Evolutionary conservation across 23 red algal genomes (phyloP).

Genomic region (Chondrus crispus): DNA sequence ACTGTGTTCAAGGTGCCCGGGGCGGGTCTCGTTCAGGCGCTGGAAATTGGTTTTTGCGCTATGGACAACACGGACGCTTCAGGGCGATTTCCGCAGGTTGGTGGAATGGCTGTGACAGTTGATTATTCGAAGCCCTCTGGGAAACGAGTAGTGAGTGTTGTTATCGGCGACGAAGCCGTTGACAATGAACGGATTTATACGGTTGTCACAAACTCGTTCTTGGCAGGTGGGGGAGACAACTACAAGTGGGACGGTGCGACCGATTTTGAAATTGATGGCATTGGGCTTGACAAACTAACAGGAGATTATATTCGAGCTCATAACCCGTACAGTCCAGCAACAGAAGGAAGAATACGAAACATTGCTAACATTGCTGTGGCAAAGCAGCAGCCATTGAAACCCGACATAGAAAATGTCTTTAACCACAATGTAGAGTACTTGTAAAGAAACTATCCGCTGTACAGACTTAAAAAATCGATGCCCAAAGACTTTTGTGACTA

Average conservation of each 20-base stretch:
- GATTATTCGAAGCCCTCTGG: constrained; percentile 13
- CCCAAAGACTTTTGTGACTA: too few relatives aligned
- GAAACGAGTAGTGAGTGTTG: background rate
- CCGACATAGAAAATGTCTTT: too few relatives aligned
- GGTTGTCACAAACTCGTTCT: constrained; percentile 29
- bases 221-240: constrained; percentile 23
- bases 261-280: background rate
- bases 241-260: constrained; percentile 20
- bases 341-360: constrained; percentile 24
- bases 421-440: too few relatives aligned
- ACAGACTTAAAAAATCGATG: too few relatives aligned
- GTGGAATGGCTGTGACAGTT: constrained; percentile 19
- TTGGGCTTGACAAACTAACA: constrained; percentile 32
- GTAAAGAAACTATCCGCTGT: too few relatives aligned
- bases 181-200: constrained; percentile 1
- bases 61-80: background rate
- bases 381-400: too few relatives aligned
- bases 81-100: background rate
- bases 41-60: constrained; percentile 18
- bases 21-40: background rate
- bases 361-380: too few relatives aligned
- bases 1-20: constrained; percentile 22
- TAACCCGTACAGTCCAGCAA: constrained; percentile 24
- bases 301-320: constrained; percentile 36
- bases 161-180: background rate